Evolutionary conservation across 1,139 yeast genomes (phyloP), one percentile per base, ranked within the genome.

Genomic region (Taphrina deformans): DNA sequence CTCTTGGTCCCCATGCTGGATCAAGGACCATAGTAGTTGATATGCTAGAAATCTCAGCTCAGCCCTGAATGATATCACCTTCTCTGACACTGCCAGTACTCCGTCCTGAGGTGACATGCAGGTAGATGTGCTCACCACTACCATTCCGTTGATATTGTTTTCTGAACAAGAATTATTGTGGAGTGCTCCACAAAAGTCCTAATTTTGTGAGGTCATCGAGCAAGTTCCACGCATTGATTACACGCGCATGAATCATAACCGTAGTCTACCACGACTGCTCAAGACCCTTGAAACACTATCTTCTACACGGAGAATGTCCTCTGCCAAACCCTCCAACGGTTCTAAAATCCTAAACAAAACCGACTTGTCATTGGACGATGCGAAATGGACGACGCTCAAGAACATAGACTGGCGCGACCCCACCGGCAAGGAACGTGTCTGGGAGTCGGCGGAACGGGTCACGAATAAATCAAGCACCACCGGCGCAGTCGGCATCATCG

Each of bases 361-460:
- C 18, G 21, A 38, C 18, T 35, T 65, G 51, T 31, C 63, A 27
- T 45, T 41, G 38, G 55, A 61, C 24, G 66, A 65, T 10, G 65
- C 67, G 16, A 65, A 61, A 27, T 65, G 67, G 67, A 65, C 67
- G 21, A 48, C 62, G 9, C 53, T 65, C 21, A 55, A 61, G 48
- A 65, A 65, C 40, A 53, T 65, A 9, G 53, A 31, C 26, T 65
- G 67, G 67, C 58, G 29, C 24, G 67, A 65, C 40, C 63, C 63
- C 27, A 40, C 12, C 2, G 67, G 67, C 21, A 61, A 55, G 31
- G 29, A 46, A 4, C 65, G 63, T 27, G 58, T 55, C n/a, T 65
- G 67, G 67, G 67, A 65, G 21, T 55, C 65, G 26, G 67, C 67
- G 10, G 67, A 65, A 50, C 65, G 67, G 18, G 41, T 62, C 5